These are phyloP conservation scores for Fusarium duplospermum DNA, from an alignment of 2,329 filamentous ascomycete genomes.

Conservation along the genomic window DNA sequence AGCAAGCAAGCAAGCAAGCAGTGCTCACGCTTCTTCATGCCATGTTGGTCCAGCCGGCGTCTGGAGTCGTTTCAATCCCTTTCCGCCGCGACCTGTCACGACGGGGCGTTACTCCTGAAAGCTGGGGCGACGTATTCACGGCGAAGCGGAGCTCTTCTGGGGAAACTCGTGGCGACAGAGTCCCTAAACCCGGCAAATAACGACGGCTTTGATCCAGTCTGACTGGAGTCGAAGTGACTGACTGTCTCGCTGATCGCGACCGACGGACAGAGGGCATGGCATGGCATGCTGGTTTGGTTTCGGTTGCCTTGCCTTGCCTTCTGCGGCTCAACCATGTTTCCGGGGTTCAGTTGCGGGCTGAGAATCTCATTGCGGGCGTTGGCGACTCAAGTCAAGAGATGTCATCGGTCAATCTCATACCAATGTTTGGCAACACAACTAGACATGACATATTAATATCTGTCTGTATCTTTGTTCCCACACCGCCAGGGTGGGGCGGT, in stretches of 20 bases:
- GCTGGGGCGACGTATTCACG: constrained; percentile 14
- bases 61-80: not conserved
- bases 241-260: constrained; percentile 18
- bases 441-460: constrained; percentile 46
- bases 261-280: constrained; percentile 8
- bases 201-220: constrained; percentile 10
- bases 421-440: constrained; percentile 28
- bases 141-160: constrained; percentile 8
- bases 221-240: constrained; percentile 23
- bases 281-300: constrained; percentile 11
- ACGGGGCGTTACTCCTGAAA: constrained; percentile 2
- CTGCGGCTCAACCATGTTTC: constrained; percentile 17
- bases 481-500: constrained; percentile 41
- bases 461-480: constrained; percentile 44
- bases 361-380: constrained; percentile 38
- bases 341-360: constrained; percentile 35
- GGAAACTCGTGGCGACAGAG: not conserved
- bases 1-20: constrained; percentile 27
- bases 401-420: constrained; percentile 42
- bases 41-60: not conserved
- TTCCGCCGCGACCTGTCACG: constrained; percentile 15
- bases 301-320: constrained; percentile 20
- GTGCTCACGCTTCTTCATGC: constrained; percentile 10
- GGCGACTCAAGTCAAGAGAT: constrained; percentile 36
- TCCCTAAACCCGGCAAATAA: not conserved